phyloP scores from a whole-genome alignment of 257 asterid genomes.

The Solanum pennellii region DNA sequence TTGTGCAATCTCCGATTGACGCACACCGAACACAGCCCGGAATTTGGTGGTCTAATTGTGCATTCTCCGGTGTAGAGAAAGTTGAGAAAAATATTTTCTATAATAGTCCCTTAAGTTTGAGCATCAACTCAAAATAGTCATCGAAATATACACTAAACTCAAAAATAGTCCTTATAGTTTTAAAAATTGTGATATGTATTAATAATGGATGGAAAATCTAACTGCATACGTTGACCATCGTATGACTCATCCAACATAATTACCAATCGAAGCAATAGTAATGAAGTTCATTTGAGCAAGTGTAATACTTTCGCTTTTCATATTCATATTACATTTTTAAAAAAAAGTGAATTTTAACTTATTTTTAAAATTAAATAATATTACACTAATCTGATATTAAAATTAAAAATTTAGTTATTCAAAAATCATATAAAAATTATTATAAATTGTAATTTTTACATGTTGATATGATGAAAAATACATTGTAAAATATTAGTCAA shows the following conservation, averaged over 20 bases:
- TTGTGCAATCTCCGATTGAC: background rate
- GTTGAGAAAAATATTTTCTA: background rate
- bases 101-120: background rate
- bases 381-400: no score
- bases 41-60: background rate
- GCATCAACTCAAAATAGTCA: background rate
- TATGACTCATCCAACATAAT: background rate
- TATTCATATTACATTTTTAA: rapidly evolving
- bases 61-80: background rate
- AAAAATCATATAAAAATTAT: no score
- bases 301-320: no score
- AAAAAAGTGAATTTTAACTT: rapidly evolving
- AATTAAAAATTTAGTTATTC: no score
- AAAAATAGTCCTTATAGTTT: background rate
- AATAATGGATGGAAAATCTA: background rate
- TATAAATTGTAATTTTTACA: no score
- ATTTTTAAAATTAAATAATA: no score
- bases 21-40: background rate
- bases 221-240: background rate
- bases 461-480: no score
- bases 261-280: background rate
- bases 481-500: no score
- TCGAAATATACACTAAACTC: background rate
- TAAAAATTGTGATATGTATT: background rate
- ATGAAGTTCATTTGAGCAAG: no score